phyloP scores from a whole-genome alignment of 352 stramenopile species.

The Globisporangium takayamanum region DNA sequence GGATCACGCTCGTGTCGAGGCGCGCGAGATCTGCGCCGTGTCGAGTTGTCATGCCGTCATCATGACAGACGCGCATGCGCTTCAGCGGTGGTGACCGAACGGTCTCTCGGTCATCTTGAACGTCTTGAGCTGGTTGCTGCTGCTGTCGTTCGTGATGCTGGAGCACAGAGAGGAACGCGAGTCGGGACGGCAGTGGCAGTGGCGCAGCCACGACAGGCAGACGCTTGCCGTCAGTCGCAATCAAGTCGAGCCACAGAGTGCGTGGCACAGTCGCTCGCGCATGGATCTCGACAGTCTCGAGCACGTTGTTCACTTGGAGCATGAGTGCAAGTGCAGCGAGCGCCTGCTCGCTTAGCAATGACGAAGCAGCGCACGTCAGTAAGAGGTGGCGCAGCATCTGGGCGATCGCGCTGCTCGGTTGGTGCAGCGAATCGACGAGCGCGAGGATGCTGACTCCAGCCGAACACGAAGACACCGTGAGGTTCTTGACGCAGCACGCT shows the following conservation, averaged over 20 bases:
- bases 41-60: too few relatives aligned
- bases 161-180: constrained; percentile 1
- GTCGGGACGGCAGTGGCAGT: background rate
- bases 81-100: too few relatives aligned
- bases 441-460: background rate
- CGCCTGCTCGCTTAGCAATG: background rate
- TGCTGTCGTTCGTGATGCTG: background rate
- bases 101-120: background rate
- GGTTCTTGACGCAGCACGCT: background rate
- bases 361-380: background rate
- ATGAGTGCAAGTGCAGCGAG: background rate
- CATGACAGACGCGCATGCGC: background rate
- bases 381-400: background rate
- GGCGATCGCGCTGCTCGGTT: background rate
- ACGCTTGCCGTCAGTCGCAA: background rate
- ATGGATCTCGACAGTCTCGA: constrained; percentile 1
- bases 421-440: constrained; percentile 1
- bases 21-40: background rate
- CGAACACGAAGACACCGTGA: background rate
- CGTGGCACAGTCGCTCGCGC: background rate
- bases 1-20: background rate
- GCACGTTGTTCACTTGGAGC: constrained; percentile 4
- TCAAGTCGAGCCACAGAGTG: background rate
- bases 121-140: background rate
- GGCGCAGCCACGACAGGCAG: constrained; percentile 2